Conservation (phyloP, 495 filamentous ascomycete species). For the Daldinia childiae region DNA sequence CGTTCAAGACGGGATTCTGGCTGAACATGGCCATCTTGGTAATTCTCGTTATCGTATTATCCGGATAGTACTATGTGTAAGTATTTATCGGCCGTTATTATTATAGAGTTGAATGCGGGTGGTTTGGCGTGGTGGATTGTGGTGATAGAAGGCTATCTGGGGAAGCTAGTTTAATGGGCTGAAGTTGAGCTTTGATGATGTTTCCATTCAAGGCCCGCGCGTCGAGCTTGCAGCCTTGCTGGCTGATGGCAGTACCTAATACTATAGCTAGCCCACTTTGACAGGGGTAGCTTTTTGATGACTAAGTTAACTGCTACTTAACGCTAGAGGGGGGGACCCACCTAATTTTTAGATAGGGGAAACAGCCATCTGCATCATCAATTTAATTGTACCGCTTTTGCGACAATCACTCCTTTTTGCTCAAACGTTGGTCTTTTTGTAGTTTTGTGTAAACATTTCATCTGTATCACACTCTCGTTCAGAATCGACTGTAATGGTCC, state of each 20-base stretch:
- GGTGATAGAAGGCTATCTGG: conserved; percentile 30
- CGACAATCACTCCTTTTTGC: conserved; percentile 20
- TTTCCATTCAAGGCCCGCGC: conserved; percentile 44
- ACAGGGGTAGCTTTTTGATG: conserved; percentile 45
- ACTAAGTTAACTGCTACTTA: conserved; percentile 29
- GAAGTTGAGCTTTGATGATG: conserved; percentile 35
- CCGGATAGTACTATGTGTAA: not conserved
- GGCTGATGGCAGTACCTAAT: not conserved
- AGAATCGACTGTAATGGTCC: conserved; percentile 11
- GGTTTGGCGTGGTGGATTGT: conserved; percentile 13
- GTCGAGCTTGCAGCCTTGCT: conserved; percentile 62
- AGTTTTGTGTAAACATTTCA: conserved; percentile 1
- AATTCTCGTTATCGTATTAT: conserved; percentile 19
- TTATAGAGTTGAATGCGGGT: conserved; percentile 8
- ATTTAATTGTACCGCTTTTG: conserved; percentile 30
- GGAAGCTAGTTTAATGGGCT: conserved; percentile 18
- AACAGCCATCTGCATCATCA: conserved; percentile 12
- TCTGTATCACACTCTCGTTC: conserved; percentile 8
- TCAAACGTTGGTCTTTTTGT: not conserved
- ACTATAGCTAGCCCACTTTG: not conserved
- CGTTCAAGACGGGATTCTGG: conserved; percentile 69
- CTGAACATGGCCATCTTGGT: conserved; percentile 68
- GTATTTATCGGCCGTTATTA: not conserved
- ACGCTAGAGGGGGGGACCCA: not conserved
- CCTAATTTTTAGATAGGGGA: conserved; percentile 25